These are phyloP conservation scores for Linnemannia zychae DNA, from an alignment of 192 early-diverging fungal species.

Conservation along the genomic window DNA sequence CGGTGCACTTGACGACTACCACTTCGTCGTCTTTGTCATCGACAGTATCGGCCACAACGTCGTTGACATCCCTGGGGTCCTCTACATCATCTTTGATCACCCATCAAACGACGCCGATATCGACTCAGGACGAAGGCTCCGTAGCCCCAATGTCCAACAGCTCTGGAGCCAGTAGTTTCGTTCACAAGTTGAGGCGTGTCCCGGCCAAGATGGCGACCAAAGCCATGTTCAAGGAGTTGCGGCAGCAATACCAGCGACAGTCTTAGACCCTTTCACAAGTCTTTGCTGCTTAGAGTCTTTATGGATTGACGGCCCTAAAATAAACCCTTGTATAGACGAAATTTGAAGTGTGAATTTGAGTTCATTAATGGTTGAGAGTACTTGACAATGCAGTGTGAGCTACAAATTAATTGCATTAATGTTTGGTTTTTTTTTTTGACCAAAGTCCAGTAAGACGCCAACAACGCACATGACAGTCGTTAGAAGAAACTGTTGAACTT, in stretches of 20 bases:
- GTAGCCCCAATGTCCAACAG: neutral
- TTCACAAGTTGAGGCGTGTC: slow-evolving; percentile 47
- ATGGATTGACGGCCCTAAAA: too few species aligned
- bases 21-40: neutral
- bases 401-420: too few species aligned
- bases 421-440: too few species aligned
- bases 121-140: neutral
- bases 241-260: slow-evolving; percentile 12
- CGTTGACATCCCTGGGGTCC: neutral
- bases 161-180: neutral
- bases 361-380: too few species aligned
- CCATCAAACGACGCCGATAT: too few species aligned
- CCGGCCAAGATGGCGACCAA: slow-evolving; percentile 55
- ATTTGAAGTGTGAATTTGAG: too few species aligned
- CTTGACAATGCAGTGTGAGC: too few species aligned
- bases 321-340: neutral
- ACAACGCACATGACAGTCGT: too few species aligned
- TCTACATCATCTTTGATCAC: neutral
- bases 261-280: too few species aligned
- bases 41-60: neutral
- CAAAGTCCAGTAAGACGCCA: too few species aligned
- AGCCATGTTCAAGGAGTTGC: slow-evolving; percentile 54
- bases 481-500: too few species aligned
- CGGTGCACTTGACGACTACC: neutral
- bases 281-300: neutral